Conservation (phyloP, 352 stramenopile species). For the Globisporangium parvum region DNA sequence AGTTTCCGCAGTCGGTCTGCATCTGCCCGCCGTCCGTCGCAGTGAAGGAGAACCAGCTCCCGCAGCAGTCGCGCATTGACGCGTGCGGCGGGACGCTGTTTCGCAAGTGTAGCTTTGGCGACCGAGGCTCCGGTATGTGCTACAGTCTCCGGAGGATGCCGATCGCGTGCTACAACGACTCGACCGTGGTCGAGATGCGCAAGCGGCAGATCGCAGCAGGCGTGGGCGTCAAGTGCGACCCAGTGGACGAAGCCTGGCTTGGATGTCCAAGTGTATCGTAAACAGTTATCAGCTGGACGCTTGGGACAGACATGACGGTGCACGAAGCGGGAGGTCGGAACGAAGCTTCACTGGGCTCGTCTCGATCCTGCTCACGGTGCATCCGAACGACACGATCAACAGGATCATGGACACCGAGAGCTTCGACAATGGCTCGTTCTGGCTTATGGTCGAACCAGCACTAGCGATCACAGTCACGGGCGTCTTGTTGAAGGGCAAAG, state of each 20-base stretch:
- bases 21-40: background rate
- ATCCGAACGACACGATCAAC: conserved; percentile 29
- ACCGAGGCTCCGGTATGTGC: conserved; percentile 16
- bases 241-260: conserved; percentile 25
- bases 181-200: conserved; percentile 19
- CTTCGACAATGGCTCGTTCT: too few relatives aligned
- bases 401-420: conserved; percentile 23
- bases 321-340: too few relatives aligned
- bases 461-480: too few relatives aligned
- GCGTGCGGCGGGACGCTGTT: conserved; percentile 24
- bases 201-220: conserved; percentile 22
- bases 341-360: too few relatives aligned
- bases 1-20: background rate
- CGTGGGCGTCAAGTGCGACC: conserved; percentile 20
- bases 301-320: too few relatives aligned
- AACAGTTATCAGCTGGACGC: too few relatives aligned
- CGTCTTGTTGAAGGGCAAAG: too few relatives aligned
- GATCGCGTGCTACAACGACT: conserved; percentile 19
- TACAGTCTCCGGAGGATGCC: conserved; percentile 27
- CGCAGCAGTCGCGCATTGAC: background rate
- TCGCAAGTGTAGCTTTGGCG: conserved; percentile 11
- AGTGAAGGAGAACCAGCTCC: conserved; percentile 3
- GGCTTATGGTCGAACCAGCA: too few relatives aligned
- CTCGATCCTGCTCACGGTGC: conserved; percentile 20
- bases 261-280: conserved; percentile 10